Conservation (phyloP, 768 basidiomycete genomes). For the Boletus pseudopeckii region DNA sequence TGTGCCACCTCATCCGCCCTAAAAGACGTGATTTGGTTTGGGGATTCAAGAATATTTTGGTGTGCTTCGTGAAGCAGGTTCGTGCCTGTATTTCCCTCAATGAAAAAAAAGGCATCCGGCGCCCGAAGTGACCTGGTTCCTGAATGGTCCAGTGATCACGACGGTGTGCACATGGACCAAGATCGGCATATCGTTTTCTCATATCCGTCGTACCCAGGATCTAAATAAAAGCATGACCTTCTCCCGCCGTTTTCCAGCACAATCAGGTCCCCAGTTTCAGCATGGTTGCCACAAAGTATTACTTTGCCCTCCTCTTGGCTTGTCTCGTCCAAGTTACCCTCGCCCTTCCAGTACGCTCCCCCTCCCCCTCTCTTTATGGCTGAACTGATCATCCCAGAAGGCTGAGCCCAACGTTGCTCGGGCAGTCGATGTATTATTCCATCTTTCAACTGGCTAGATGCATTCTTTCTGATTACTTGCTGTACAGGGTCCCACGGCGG, state of each 20-base stretch:
- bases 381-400: slow-evolving; percentile 13
- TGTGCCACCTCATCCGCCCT: background rate
- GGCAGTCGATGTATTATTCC: slow-evolving; percentile 9
- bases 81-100: slow-evolving; percentile 23
- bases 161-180: slow-evolving; percentile 16
- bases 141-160: slow-evolving; percentile 20
- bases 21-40: slow-evolving; percentile 9
- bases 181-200: slow-evolving; percentile 22
- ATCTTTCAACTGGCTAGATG: background rate
- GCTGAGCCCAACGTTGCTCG: slow-evolving; percentile 5
- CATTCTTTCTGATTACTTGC: background rate
- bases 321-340: slow-evolving; percentile 21
- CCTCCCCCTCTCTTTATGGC: background rate
- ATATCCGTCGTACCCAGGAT: slow-evolving; percentile 12
- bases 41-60: slow-evolving; percentile 1
- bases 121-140: slow-evolving; percentile 26
- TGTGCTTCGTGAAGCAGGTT: slow-evolving; percentile 13
- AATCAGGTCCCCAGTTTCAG: slow-evolving; percentile 1
- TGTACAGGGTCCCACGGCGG: slow-evolving; percentile 17
- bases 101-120: slow-evolving; percentile 14
- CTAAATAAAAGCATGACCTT: slow-evolving; percentile 22
- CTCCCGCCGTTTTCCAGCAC: background rate
- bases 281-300: slow-evolving; percentile 23
- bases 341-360: slow-evolving; percentile 21
- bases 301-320: slow-evolving; percentile 19